Percentiles rank a stretch among this genome's conserved stretches.
These are phyloP conservation scores for Zalaria obscura DNA, from an alignment of 2,329 filamentous ascomycete species.

Conservation along the genomic window DNA sequence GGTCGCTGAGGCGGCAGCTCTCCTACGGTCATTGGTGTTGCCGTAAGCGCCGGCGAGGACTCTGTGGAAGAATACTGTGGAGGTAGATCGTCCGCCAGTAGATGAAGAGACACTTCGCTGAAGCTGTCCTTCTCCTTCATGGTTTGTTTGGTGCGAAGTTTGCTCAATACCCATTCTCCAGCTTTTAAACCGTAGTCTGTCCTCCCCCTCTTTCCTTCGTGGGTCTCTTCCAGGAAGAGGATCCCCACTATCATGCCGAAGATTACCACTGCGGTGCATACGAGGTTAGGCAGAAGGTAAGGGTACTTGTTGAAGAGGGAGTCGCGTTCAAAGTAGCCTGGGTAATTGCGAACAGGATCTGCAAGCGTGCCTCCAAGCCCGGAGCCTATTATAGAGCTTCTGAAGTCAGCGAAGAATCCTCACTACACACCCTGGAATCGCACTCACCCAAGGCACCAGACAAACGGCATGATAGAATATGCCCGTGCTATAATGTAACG, in stretches of 20 bases:
- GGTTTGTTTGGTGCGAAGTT: constrained; percentile 8
- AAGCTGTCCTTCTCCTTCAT: constrained; percentile 27
- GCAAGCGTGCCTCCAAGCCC: constrained; percentile 84
- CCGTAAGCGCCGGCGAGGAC: constrained; percentile 35
- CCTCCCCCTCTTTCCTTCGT: constrained; percentile 63
- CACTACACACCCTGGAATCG: constrained; percentile 7
- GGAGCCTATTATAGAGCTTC: constrained; percentile 77
- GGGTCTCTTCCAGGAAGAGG: constrained; percentile 87
- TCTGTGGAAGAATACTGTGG: constrained; percentile 53
- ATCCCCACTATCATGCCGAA: constrained; percentile 66
- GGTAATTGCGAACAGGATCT: constrained; percentile 72
- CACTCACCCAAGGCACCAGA: constrained; percentile 82
- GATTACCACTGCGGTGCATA: constrained; percentile 66
- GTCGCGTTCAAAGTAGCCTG: constrained; percentile 53
- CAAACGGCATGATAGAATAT: constrained; percentile 94
- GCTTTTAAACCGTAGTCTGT: constrained; percentile 64
- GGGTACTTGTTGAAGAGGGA: constrained; percentile 77
- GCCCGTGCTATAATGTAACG: constrained; percentile 50
- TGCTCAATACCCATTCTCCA: constrained; percentile 51
- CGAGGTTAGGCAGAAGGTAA: constrained; percentile 83
- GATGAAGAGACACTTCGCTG: constrained; percentile 45
- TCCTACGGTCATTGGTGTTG: constrained; percentile 12
- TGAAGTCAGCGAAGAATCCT: constrained; percentile 11
- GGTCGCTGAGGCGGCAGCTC: constrained; percentile 27
- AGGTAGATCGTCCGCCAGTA: constrained; percentile 48